Evolutionary conservation across 2,329 filamentous ascomycete genomes (phyloP).

Genomic region (Rhynchosporium agropyri): DNA sequence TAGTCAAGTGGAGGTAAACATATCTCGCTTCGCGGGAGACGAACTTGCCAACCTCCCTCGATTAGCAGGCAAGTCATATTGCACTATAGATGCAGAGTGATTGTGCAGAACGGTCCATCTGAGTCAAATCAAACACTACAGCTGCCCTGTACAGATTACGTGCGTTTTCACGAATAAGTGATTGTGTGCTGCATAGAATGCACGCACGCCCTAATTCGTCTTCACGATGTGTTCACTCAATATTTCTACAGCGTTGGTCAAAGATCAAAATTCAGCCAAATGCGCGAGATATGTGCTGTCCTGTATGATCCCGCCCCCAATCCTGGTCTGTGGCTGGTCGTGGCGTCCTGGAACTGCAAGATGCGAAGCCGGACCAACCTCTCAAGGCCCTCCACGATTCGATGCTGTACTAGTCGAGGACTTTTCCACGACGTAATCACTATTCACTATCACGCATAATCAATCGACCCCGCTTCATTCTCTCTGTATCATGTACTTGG

Average conservation of each 20-base stretch:
- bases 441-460: background rate
- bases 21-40: too few species aligned
- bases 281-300: constrained; percentile 25
- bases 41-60: too few species aligned
- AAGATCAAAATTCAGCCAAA: constrained; percentile 26
- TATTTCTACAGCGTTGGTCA: background rate
- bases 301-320: constrained; percentile 29
- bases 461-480: constrained; percentile 4
- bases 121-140: background rate
- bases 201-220: background rate
- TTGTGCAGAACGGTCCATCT: too few species aligned
- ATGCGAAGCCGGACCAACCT: constrained; percentile 16
- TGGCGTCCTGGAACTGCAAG: constrained; percentile 13
- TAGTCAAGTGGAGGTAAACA: too few species aligned
- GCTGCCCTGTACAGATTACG: background rate
- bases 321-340: constrained; percentile 11
- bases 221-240: constrained; percentile 7
- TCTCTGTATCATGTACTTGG: constrained; percentile 4
- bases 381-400: background rate
- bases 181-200: constrained; percentile 9
- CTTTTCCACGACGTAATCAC: constrained; percentile 8
- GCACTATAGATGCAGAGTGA: too few species aligned
- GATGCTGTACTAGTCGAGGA: background rate
- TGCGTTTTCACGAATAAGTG: background rate
- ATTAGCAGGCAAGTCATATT: too few species aligned